Conservation (phyloP, 441 rosid species). For the Erodium moschatum region DNA sequence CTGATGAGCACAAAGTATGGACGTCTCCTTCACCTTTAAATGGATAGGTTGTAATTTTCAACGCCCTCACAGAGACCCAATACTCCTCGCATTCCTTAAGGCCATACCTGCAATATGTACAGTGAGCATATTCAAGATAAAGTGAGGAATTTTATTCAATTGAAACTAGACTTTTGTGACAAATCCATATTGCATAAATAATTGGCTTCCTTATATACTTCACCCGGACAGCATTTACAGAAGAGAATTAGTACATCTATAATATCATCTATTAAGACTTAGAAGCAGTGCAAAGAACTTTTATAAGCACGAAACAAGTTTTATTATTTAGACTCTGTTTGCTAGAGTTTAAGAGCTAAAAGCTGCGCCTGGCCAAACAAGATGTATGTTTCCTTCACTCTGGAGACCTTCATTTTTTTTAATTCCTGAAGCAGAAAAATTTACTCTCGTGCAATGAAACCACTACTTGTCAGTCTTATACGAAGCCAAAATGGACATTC, state of each 20-base stretch:
- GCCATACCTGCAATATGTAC: conserved; percentile 49
- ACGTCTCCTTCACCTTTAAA: conserved; percentile 34
- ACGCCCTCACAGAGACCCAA: conserved; percentile 38
- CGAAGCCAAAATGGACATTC: conserved; percentile 1
- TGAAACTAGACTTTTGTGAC: conserved; percentile 1
- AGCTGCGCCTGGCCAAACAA: neutral
- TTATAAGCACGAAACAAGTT: neutral
- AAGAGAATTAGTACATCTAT: neutral
- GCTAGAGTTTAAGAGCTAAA: neutral
- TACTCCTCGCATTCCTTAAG: conserved; percentile 42
- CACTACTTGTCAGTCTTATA: neutral
- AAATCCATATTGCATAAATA: conserved; percentile 6
- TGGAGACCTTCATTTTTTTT: neutral
- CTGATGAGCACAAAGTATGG: conserved; percentile 48
- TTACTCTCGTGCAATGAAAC: neutral
- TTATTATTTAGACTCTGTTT: neutral
- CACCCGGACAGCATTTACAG: neutral
- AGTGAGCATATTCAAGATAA: neutral
- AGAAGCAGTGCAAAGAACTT: conserved; percentile 1
- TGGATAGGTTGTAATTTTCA: conserved; percentile 38
- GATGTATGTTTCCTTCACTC: neutral
- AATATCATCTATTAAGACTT: conserved; percentile 1
- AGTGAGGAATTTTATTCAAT: conserved; percentile 1
- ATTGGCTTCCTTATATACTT: neutral
- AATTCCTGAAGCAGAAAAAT: neutral